Conservation (phyloP, 1,284 basidiomycete genomes). For the Puccinia hordei region DNA sequence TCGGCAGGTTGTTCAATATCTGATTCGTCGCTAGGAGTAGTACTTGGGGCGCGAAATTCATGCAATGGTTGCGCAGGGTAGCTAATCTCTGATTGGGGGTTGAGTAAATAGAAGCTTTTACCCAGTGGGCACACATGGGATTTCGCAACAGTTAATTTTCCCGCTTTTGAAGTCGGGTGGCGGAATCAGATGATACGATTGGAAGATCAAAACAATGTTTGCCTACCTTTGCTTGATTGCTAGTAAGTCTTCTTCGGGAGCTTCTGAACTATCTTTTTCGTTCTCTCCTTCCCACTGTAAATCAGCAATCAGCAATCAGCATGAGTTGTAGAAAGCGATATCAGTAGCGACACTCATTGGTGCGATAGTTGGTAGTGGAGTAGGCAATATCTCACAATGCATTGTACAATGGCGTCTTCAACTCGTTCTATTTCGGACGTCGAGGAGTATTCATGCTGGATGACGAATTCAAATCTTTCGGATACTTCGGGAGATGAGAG, state of each 20-base stretch:
- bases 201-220: neutral
- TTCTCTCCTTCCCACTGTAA: slow-evolving; percentile 37
- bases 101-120: neutral
- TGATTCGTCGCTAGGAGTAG: neutral
- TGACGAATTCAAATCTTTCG: slow-evolving; percentile 42
- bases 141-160: neutral
- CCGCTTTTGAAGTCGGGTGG: neutral
- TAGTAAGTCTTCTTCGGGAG: slow-evolving; percentile 37
- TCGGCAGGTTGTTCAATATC: neutral
- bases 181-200: neutral
- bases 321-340: neutral
- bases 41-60: neutral
- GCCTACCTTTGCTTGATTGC: slow-evolving; percentile 13
- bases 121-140: neutral
- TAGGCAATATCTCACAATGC: slow-evolving; percentile 19
- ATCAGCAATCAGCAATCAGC: neutral
- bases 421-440: neutral
- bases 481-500: slow-evolving; percentile 13
- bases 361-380: neutral
- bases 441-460: slow-evolving; percentile 22
- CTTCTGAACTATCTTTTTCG: slow-evolving; percentile 34
- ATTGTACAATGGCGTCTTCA: slow-evolving; percentile 7
- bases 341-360: too few species aligned
- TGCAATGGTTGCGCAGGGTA: neutral
- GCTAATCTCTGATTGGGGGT: neutral